Evolutionary conservation across 208 protist genomes (phyloP), one percentile per base, ranked within the genome.

Genomic region (Acanthamoeba castellanii): DNA sequence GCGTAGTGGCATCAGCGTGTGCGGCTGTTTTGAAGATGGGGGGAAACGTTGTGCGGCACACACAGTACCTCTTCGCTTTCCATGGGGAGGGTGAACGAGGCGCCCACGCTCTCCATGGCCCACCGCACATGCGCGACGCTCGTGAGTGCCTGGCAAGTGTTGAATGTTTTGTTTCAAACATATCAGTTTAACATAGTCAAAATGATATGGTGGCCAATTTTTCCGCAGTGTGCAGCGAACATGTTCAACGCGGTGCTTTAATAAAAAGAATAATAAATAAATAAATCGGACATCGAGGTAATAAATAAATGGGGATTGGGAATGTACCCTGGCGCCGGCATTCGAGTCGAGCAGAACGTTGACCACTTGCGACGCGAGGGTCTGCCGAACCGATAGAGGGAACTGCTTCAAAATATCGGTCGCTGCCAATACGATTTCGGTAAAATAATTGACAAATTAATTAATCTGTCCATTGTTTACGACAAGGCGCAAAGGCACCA

Each of bases 61-160:
- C 57, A 18, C 64, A 27, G 64, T 9, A 87, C 22, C 27, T 96
- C 95, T 64, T 59, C 76, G 34, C 95, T 68, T 25, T 96, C 92
- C 45, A 96, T 94, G 20, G 95, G 95, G 32, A 95, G 92, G 4
- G 70, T 66, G 57, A 96, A 78, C 22, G 59, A n/a, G n/a, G 85
- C 57, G 30, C 95, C 95, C 47, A 95, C 61, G 47, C 92, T 76
- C 59, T 96, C 95, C 95, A 96, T 95, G n/a, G 89, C 76, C 93
- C 92, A 96, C 37, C 47, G 47, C 50, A 89, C 82, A 25, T 94
- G 92, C 13, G 74, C 70, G 30, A 42, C 52, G 47, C 92, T 94
- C 25, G 32, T 76, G 20, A 85, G 57, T 8, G 42, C 61, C 87
- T 92, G 45, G n/a, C 22, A 27, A 34, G 20, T 42, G 37, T 42